These are phyloP conservation scores for Penicillium argentinense DNA, from an alignment of 495 filamentous ascomycete genomes.

Conservation along the genomic window DNA sequence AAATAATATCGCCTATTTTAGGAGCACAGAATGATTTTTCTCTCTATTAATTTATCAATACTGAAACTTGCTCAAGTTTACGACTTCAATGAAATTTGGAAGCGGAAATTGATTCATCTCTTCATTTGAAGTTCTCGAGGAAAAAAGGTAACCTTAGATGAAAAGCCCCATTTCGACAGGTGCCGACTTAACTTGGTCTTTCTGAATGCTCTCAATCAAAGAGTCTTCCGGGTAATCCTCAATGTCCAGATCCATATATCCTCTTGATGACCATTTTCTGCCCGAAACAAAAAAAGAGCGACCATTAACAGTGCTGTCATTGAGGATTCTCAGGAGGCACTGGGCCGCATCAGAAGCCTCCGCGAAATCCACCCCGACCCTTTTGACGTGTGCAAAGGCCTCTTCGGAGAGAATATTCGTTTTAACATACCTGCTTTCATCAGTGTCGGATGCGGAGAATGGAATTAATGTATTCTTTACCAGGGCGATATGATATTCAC, in stretches of 20 bases:
- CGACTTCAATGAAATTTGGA: too few relatives aligned
- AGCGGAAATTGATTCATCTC: too few relatives aligned
- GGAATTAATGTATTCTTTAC: conserved; percentile 2
- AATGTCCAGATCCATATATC: conserved; percentile 20
- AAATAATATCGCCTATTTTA: too few relatives aligned
- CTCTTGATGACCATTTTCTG: conserved; percentile 14
- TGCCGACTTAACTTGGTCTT: conserved; percentile 16
- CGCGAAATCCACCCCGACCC: conserved; percentile 20
- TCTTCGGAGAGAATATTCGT: conserved; percentile 23
- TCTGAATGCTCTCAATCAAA: conserved; percentile 15
- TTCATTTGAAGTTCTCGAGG: too few relatives aligned
- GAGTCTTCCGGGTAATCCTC: conserved; percentile 17
- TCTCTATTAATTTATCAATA: too few relatives aligned
- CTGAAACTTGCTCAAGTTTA: too few relatives aligned
- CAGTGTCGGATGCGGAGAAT: background rate
- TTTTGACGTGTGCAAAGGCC: conserved; percentile 5
- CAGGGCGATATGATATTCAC: conserved; percentile 25
- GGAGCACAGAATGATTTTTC: too few relatives aligned
- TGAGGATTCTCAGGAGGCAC: conserved; percentile 20
- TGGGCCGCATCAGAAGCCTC: conserved; percentile 11
- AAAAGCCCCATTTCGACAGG: conserved; percentile 10
- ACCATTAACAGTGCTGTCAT: conserved; percentile 14
- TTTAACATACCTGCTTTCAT: conserved; percentile 18
- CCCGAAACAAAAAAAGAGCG: conserved; percentile 19
- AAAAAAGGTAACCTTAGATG: too few relatives aligned